phyloP scores from a whole-genome alignment of 2,329 filamentous ascomycete species.

The Ophiostoma piceae region DNA sequence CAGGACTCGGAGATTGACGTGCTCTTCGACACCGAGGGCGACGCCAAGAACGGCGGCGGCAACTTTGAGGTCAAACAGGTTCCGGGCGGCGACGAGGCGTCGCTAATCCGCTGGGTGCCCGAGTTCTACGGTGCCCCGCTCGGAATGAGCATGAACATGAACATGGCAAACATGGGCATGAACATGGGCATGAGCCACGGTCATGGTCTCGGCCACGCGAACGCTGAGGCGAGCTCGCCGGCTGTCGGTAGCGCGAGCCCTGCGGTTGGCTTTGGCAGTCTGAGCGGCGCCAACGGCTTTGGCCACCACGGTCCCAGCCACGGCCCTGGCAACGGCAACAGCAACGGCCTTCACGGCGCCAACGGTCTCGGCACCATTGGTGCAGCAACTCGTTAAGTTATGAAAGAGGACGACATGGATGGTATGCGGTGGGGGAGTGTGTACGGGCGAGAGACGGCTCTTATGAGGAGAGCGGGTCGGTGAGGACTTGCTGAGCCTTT shows the following conservation, averaged over 20 bases:
- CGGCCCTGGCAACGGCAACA: neutral
- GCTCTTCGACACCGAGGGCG: constrained; percentile 88
- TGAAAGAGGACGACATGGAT: neutral
- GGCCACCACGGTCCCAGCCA: neutral
- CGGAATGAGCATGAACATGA: neutral
- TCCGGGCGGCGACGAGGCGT: constrained; percentile 17
- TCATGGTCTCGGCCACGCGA: neutral
- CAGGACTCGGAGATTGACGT: constrained; percentile 66
- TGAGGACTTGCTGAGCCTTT: constrained; percentile 21
- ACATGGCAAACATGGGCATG: neutral
- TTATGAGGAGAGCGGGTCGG: constrained; percentile 21
- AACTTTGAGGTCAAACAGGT: constrained; percentile 63
- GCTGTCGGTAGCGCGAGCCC: neutral
- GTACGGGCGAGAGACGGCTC: neutral
- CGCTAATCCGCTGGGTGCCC: constrained; percentile 52
- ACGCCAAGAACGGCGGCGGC: constrained; percentile 80
- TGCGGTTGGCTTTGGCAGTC: constrained; percentile 3
- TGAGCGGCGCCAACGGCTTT: constrained; percentile 33
- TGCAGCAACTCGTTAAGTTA: neutral
- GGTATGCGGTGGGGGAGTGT: neutral
- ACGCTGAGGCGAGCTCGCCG: neutral
- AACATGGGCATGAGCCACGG: neutral
- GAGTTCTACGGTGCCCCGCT: constrained; percentile 27
- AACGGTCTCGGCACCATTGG: constrained; percentile 13
- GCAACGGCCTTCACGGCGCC: neutral